A percentile compares a stretch with the other conserved stretches of the same genome.
Evolutionary conservation across 2,329 filamentous ascomycete species (phyloP).

Genomic region (Cadophora sp.): DNA sequence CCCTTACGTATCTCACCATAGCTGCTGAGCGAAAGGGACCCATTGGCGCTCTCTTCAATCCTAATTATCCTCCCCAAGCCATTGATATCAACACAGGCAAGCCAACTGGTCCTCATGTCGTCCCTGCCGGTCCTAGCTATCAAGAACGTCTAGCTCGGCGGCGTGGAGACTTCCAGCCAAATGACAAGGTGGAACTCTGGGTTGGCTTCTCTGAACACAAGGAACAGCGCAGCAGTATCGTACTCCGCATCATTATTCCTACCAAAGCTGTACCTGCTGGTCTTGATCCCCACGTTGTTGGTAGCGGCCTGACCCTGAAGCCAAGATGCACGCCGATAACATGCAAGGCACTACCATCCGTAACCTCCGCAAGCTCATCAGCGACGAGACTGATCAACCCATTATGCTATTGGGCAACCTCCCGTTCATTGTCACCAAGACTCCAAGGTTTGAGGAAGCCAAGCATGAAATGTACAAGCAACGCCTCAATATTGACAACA

Average conservation of each 20-base stretch:
- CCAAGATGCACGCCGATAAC: not conserved
- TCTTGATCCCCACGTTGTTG: not conserved
- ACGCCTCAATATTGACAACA: not conserved
- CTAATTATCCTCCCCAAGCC: no score
- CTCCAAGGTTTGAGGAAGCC: not conserved
- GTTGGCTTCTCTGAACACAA: not conserved
- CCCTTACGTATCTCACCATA: no score
- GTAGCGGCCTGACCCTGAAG: not conserved
- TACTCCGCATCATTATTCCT: not conserved
- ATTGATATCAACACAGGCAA: no score
- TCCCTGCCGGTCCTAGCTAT: no score
- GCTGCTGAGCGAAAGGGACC: no score
- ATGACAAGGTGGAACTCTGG: not conserved
- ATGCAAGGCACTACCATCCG: not conserved
- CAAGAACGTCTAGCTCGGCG: not conserved
- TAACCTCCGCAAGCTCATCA: not conserved
- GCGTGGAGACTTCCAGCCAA: not conserved
- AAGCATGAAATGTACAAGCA: not conserved
- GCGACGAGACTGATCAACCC: not conserved
- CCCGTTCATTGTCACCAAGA: not conserved
- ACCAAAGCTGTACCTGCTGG: not conserved
- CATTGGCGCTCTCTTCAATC: no score
- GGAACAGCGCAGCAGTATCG: not conserved
- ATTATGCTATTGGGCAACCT: not conserved
- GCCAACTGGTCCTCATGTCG: no score